These are phyloP conservation scores for Penicillium sp. DNA, from an alignment of 2,329 filamentous ascomycete genomes.

Conservation along the genomic window DNA sequence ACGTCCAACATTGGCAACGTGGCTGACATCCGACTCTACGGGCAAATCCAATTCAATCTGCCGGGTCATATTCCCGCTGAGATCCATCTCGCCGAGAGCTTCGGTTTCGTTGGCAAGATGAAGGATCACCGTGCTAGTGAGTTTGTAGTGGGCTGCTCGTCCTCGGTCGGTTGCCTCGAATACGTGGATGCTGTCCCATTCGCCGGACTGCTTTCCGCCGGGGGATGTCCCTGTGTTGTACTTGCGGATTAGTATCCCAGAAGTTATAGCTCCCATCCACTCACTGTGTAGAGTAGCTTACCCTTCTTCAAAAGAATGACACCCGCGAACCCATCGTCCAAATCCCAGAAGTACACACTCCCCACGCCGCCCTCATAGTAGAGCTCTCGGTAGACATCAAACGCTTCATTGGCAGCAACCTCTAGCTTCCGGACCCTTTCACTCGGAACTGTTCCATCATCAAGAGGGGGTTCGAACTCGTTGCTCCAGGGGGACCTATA, in stretches of 20 bases:
- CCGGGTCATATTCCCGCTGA: slow-evolving; percentile 96
- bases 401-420: slow-evolving; percentile 89
- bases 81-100: slow-evolving; percentile 81
- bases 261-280: background rate
- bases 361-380: slow-evolving; percentile 93
- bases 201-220: slow-evolving; percentile 72
- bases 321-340: slow-evolving; percentile 96
- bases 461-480: slow-evolving; percentile 91
- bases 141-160: slow-evolving; percentile 92
- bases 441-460: slow-evolving; percentile 85
- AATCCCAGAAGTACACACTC: slow-evolving; percentile 97
- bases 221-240: slow-evolving; percentile 63
- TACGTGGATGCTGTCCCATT: slow-evolving; percentile 98
- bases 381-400: slow-evolving; percentile 94
- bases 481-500: slow-evolving; percentile 99
- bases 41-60: slow-evolving; percentile 92
- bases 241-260: background rate
- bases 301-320: slow-evolving; percentile 96
- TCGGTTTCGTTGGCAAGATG: slow-evolving; percentile 74
- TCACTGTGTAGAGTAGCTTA: slow-evolving; percentile 38
- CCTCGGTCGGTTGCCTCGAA: slow-evolving; percentile 95
- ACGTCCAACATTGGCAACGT: slow-evolving; percentile 92
- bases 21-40: slow-evolving; percentile 86
- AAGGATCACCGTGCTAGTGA: slow-evolving; percentile 95
- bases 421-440: slow-evolving; percentile 94